These are phyloP conservation scores for Keithomyces neogunnii DNA, from an alignment of 2,329 filamentous ascomycete species.

Conservation along the genomic window DNA sequence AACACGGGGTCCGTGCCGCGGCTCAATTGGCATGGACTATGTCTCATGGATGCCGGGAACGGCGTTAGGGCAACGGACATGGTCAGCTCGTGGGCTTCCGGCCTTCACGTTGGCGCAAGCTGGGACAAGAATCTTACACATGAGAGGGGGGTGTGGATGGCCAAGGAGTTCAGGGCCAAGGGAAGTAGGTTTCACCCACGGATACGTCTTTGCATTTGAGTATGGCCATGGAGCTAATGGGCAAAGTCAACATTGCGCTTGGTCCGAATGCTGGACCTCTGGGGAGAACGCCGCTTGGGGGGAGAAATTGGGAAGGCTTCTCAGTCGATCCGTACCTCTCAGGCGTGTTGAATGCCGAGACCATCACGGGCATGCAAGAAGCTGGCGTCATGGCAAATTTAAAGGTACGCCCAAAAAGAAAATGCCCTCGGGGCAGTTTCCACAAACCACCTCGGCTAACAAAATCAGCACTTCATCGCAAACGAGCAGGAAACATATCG, in stretches of 20 bases:
- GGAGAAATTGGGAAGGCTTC: slow-evolving; percentile 70
- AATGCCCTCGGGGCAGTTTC: not conserved
- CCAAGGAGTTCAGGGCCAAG: slow-evolving; percentile 46
- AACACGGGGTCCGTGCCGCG: slow-evolving; percentile 38
- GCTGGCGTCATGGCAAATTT: slow-evolving; percentile 71
- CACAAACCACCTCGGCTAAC: not conserved
- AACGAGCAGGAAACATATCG: slow-evolving; percentile 53
- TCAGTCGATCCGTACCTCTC: slow-evolving; percentile 63
- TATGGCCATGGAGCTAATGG: not conserved
- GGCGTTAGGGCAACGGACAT: slow-evolving; percentile 39
- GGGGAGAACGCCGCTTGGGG: slow-evolving; percentile 61
- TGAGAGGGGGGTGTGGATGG: slow-evolving; percentile 42
- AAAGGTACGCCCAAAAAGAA: slow-evolving; percentile 32
- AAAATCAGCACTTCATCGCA: slow-evolving; percentile 44
- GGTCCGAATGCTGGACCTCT: slow-evolving; percentile 64
- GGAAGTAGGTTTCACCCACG: slow-evolving; percentile 36
- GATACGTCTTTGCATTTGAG: not conserved
- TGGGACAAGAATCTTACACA: slow-evolving; percentile 49
- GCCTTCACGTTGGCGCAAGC: slow-evolving; percentile 36
- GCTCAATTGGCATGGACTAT: slow-evolving; percentile 37
- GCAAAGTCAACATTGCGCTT: slow-evolving; percentile 55
- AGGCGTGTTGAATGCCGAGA: slow-evolving; percentile 62
- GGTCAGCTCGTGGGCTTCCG: slow-evolving; percentile 39
- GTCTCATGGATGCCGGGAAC: slow-evolving; percentile 41
- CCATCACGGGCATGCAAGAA: slow-evolving; percentile 67